Conservation (phyloP, 169 alveolate genomes). For the Babesia ovata region DNA sequence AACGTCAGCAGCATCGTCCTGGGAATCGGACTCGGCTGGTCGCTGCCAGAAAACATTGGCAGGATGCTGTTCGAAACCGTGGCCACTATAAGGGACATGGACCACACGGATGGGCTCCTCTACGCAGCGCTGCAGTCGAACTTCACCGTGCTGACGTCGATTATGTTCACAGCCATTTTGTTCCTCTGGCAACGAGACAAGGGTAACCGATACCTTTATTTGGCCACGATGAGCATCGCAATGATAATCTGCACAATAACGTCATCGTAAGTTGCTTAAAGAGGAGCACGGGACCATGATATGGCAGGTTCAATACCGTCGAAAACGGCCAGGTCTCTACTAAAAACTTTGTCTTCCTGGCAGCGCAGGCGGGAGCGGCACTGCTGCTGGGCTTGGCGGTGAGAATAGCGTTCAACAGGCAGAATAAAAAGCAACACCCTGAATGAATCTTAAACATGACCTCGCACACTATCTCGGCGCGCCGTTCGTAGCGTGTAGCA, state of each 20-base stretch:
- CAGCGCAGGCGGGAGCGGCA: not conserved
- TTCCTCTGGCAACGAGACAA: slow-evolving; percentile 36
- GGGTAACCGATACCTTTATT: not conserved
- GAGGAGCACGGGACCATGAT: not conserved
- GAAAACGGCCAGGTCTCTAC: slow-evolving; percentile 6
- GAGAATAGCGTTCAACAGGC: not conserved
- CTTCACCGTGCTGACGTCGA: slow-evolving; percentile 31
- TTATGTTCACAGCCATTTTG: slow-evolving; percentile 18
- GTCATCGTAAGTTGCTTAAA: slow-evolving; percentile 16
- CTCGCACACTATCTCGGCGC: not conserved
- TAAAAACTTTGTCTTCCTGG: slow-evolving; percentile 7
- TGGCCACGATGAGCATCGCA: slow-evolving; percentile 1
- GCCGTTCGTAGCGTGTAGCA: not conserved
- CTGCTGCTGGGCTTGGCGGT: not conserved
- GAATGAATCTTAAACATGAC: not conserved
- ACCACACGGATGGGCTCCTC: slow-evolving; percentile 30
- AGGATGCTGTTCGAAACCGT: slow-evolving; percentile 9
- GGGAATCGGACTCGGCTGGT: slow-evolving; percentile 56
- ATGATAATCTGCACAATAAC: slow-evolving; percentile 7
- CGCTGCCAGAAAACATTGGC: slow-evolving; percentile 42
- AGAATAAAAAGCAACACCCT: not conserved
- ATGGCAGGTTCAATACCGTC: slow-evolving; percentile 8
- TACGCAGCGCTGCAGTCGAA: slow-evolving; percentile 47
- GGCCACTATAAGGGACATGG: slow-evolving; percentile 6
- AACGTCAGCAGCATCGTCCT: slow-evolving; percentile 26